A percentile compares a stretch with the other conserved stretches of the same genome.
Conservation (phyloP, 805 yeast species). For the Saccharomycopsis sp. region DNA sequence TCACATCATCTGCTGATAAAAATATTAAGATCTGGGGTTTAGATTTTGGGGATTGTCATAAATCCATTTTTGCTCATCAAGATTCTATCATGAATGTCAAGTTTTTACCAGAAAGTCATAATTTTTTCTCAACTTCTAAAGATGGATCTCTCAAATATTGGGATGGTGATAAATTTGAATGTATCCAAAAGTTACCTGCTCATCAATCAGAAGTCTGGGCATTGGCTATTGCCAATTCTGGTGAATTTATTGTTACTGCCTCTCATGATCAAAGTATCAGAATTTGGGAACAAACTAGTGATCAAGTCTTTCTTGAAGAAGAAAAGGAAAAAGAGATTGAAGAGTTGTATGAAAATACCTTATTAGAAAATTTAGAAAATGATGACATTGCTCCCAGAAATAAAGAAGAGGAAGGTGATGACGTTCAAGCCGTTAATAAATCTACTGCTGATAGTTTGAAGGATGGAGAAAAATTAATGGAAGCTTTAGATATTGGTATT, state of each 20-base stretch:
- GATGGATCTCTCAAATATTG: slow-evolving; percentile 88
- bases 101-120: slow-evolving; percentile 77
- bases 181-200: slow-evolving; percentile 75
- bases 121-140: slow-evolving; percentile 83
- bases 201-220: slow-evolving; percentile 96
- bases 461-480: slow-evolving; percentile 89
- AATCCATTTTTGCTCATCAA: slow-evolving; percentile 92
- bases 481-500: slow-evolving; percentile 77
- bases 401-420: slow-evolving; percentile 32
- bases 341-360: slow-evolving; percentile 75
- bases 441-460: slow-evolving; percentile 88
- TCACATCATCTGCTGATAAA: slow-evolving; percentile 95
- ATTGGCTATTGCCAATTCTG: slow-evolving; percentile 63
- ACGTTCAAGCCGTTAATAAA: slow-evolving; percentile 58
- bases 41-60: slow-evolving; percentile 98
- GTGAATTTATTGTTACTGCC: slow-evolving; percentile 63
- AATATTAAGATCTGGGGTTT: slow-evolving; percentile 97
- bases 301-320: slow-evolving; percentile 93
- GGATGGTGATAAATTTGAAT: slow-evolving; percentile 97
- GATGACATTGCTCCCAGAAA: slow-evolving; percentile 34
- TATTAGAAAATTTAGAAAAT: slow-evolving; percentile 62
- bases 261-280: slow-evolving; percentile 92
- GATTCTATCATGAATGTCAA: slow-evolving; percentile 87
- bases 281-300: slow-evolving; percentile 89
- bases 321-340: slow-evolving; percentile 95